Conservation (phyloP, 163 green algal species). For the Scenedesmus sp. region DNA sequence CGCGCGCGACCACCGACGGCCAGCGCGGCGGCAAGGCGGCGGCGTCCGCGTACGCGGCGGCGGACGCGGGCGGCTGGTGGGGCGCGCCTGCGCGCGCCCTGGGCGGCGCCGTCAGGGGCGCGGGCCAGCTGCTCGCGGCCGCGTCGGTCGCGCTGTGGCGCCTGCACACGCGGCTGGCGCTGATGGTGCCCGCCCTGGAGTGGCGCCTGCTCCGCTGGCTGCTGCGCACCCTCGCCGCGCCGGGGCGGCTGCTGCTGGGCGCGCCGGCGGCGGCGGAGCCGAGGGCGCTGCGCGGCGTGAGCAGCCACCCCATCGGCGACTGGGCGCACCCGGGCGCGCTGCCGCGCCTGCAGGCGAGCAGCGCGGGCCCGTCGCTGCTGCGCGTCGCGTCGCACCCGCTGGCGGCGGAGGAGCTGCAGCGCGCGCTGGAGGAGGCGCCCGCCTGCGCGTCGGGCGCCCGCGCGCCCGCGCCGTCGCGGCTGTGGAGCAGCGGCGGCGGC, state of each 20-base stretch:
- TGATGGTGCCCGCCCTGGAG: conserved; percentile 35
- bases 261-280: neutral
- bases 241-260: conserved; percentile 9
- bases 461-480: no score
- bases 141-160: conserved; percentile 27
- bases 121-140: conserved; percentile 18
- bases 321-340: conserved; percentile 9
- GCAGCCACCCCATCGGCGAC: conserved; percentile 34
- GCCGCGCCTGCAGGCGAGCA: conserved; percentile 3
- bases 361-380: conserved; percentile 4
- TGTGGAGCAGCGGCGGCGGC: no score
- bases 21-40: neutral
- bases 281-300: neutral
- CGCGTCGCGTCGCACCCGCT: conserved; percentile 26
- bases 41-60: no score
- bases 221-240: neutral
- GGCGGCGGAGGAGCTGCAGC: conserved; percentile 8
- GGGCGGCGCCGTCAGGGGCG: conserved; percentile 3
- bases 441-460: no score
- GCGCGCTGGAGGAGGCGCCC: no score
- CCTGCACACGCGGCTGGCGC: conserved; percentile 8
- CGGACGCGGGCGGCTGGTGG: conserved; percentile 23
- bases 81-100: neutral
- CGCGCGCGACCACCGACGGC: no score
- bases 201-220: conserved; percentile 40